Base-by-base conservation (phyloP, 176 grass and related monocot genomes). In the Cymbopogon citratus region DNA sequence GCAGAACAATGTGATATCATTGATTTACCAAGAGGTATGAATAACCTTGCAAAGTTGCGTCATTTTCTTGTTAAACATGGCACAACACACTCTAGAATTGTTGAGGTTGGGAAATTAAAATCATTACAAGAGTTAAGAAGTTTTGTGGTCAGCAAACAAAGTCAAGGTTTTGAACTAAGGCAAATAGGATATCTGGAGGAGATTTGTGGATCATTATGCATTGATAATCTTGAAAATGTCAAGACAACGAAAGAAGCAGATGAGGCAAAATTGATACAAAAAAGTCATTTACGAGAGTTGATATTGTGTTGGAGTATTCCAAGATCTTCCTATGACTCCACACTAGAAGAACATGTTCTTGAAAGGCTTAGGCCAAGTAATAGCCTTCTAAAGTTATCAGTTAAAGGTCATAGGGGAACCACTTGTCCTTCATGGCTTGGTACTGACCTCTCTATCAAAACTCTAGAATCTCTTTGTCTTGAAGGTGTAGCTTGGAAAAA, bases 271-370 rank as follows among this genome's bases (percentile, higher is more conserved):
- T 4, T 72, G 1, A 0, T 34, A 0, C 0, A 45, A 1, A 82
- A 73, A 34, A 8, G 23, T 0, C 12, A 8, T 4, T 16, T 82
- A 6, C 25, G 0, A 0, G 2, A 71, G 0, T 11, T 82, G 3
- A 2, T 3, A 82, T 1, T 82, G 16, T 0, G 0, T 0, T 82
- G 80, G 80, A 4, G 31, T 33, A 33, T 33, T 33, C 16, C 6
- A 4, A 0, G 1, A 5, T 0, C 33, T 3, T 19, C 39, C 28
- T 10, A 0, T 2, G 0, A 69, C 0, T 12, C 9, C 1, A 4
- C 2, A 0, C 1, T 0, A 31, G 63, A 76, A 59, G 2, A 0
- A 1, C 1, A 12, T 8, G 2, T 66, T 18, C 57, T 83, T 75
- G 59, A 65, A 11, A 24, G 18, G 5, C 27, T 82, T 12, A 5